Evolutionary conservation across 352 stramenopile genomes (phyloP).

Genomic region (Phytophthora ohioensis): DNA sequence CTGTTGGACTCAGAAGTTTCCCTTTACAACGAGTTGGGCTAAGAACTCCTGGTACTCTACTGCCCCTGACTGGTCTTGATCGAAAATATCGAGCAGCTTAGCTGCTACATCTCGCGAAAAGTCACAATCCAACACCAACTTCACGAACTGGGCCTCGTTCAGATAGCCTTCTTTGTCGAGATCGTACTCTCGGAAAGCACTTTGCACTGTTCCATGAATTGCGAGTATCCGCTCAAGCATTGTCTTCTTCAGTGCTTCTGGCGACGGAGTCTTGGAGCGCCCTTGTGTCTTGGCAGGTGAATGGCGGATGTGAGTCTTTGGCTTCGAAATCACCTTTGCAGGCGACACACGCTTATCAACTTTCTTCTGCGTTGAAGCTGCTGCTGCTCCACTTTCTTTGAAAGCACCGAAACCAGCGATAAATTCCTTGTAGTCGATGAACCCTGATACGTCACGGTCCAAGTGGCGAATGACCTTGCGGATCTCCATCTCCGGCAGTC

Average conservation of each 20-base stretch:
- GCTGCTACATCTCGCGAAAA: conserved; percentile 44
- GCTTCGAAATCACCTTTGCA: conserved; percentile 16
- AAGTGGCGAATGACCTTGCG: conserved; percentile 78
- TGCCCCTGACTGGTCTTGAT: conserved; percentile 56
- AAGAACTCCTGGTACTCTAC: conserved; percentile 75
- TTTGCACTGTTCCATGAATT: conserved; percentile 59
- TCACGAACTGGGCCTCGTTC: conserved; percentile 54
- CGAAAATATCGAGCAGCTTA: conserved; percentile 46
- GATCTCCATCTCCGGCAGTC: conserved; percentile 70
- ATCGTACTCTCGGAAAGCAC: conserved; percentile 64
- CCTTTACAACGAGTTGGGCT: conserved; percentile 49
- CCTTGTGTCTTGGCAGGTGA: conserved; percentile 21
- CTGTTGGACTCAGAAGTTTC: conserved; percentile 8
- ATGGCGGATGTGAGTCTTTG: conserved; percentile 21
- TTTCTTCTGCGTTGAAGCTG: conserved; percentile 29
- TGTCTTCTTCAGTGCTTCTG: conserved; percentile 55
- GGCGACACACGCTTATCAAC: conserved; percentile 15
- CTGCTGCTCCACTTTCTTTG: conserved; percentile 34
- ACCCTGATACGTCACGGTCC: conserved; percentile 69
- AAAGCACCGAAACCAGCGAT: conserved; percentile 51
- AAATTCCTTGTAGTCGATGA: conserved; percentile 82
- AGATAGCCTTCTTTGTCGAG: conserved; percentile 46
- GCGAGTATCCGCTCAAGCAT: conserved; percentile 52
- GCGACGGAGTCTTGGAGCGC: conserved; percentile 33
- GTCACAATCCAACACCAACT: conserved; percentile 45